Evolutionary conservation across 75 land plant genomes (phyloP).

Genomic region (Ceratopteris richardii): DNA sequence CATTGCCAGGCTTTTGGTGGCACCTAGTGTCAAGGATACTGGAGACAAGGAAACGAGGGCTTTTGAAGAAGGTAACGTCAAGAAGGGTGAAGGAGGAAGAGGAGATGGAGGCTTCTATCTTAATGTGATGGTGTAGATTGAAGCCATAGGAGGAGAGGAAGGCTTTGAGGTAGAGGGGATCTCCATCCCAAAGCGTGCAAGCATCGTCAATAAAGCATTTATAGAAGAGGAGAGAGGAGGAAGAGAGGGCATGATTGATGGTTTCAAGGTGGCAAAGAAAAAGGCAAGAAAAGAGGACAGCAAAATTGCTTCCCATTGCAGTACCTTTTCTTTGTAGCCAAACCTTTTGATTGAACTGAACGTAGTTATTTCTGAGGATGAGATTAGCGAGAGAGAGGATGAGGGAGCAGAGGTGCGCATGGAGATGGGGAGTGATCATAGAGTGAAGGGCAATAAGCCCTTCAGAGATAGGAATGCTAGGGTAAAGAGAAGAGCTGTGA

Average conservation of each 20-base stretch:
- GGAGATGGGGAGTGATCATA: background rate
- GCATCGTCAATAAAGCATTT: slow-evolving; percentile 12
- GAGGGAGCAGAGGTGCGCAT: no score
- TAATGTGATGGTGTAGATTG: background rate
- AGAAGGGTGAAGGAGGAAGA: background rate
- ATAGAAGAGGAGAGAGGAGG: background rate
- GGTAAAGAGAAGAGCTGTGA: slow-evolving; percentile 7
- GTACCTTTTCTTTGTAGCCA: slow-evolving; percentile 8
- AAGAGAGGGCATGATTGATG: background rate
- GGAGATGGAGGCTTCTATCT: background rate
- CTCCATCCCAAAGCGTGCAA: slow-evolving; percentile 7
- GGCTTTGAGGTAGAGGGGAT: background rate
- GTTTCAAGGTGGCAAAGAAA: slow-evolving; percentile 7
- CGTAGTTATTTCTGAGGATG: background rate
- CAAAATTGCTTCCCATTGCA: slow-evolving; percentile 15
- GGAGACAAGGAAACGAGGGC: background rate
- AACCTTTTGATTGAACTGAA: background rate
- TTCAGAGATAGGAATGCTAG: slow-evolving; percentile 2
- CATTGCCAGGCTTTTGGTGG: slow-evolving; percentile 4
- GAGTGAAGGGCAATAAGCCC: background rate
- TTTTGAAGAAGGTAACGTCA: slow-evolving; percentile 7
- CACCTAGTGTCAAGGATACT: background rate
- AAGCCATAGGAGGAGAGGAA: background rate
- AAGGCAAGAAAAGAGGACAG: slow-evolving; percentile 6
- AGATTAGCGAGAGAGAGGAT: background rate